Base-by-base conservation (phyloP, 345 rosid species). In the Leavenworthia alabamica region DNA sequence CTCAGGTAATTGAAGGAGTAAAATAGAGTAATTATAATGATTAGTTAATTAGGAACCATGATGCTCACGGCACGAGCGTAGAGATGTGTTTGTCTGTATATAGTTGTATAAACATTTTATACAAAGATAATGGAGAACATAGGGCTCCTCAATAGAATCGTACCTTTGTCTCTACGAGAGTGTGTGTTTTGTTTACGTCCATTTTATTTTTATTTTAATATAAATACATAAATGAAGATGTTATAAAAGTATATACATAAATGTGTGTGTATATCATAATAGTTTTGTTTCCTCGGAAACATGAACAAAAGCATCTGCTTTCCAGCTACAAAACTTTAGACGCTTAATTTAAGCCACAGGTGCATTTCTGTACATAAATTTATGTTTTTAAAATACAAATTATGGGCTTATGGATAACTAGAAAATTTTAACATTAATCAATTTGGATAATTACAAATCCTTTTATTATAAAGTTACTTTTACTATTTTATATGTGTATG, bases 251-350 rank as follows among this genome's bases (percentile, higher is more conserved):
- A n/a, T n/a, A n/a, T n/a, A 55, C 6, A 55, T 4, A 71, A 28
- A 64, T 40, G 27, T 57, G 27, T 57, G 60, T 64, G 48, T 56
- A 58, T 57, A 71, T 43, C 36, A 51, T 50, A 50, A 26, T 58
- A 37, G 11, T 64, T 50, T 57, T 51, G 56, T 65, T 43, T 44
- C 56, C 66, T 72, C 67, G 71, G 71, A 72, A 64, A 72, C 71
- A 58, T 72, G 56, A 62, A 65, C 75, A 65, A 72, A 63, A 50
- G 66, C 60, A 58, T 64, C 15, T 71, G 56, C 71, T 71, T 72
- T 72, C 75, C 71, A 64, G 61, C 75, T 64, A 71, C 70, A 70
- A 64, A 23, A 62, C 75, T 57, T 57, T 64, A 57, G 33, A 58
- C 62, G 37, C 56, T 66, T 47, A 41, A 71, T 64, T 40, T 46